Percentiles rank a stretch among this genome's conserved stretches.
Evolutionary conservation across 2,329 filamentous ascomycete genomes (phyloP).

Genomic region (Pseudogymnoascus sp.): DNA sequence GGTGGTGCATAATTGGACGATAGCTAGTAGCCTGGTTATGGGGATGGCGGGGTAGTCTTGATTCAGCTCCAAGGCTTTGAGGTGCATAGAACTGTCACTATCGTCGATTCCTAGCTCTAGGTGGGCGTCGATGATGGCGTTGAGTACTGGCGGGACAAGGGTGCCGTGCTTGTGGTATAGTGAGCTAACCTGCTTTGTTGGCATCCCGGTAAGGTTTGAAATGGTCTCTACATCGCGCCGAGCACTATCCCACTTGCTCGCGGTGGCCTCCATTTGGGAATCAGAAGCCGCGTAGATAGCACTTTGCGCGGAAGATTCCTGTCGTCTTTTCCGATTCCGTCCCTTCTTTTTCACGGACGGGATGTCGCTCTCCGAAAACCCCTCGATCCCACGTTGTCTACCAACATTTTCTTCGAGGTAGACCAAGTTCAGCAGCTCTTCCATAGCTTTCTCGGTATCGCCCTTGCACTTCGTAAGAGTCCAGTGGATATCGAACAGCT

Average conservation of each 20-base stretch:
- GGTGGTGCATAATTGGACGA: constrained; percentile 48
- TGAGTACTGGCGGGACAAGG: constrained; percentile 46
- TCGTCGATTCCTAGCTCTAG: constrained; percentile 29
- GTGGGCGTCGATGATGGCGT: constrained; percentile 34
- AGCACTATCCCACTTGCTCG: constrained; percentile 51
- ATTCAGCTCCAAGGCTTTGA: constrained; percentile 44
- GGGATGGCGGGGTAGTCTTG: constrained; percentile 46
- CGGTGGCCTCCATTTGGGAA: not conserved
- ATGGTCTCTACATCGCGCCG: constrained; percentile 54
- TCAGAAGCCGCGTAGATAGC: not conserved
- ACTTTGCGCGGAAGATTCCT: constrained; percentile 12
- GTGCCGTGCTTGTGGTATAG: constrained; percentile 52
- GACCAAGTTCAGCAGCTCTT: constrained; percentile 70
- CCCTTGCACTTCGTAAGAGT: constrained; percentile 59
- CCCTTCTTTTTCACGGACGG: constrained; percentile 30
- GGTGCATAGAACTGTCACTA: constrained; percentile 35
- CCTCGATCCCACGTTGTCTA: constrained; percentile 69
- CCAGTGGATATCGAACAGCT: constrained; percentile 54
- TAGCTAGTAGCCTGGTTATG: constrained; percentile 37
- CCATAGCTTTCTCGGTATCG: constrained; percentile 62
- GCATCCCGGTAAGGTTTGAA: constrained; percentile 38
- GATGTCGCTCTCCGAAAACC: constrained; percentile 54
- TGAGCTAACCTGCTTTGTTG: constrained; percentile 42
- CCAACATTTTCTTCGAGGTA: constrained; percentile 63
- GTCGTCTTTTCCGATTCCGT: constrained; percentile 21